Evolutionary conservation across 331 rosid genomes (phyloP).

Genomic region (Cydonia oblonga): DNA sequence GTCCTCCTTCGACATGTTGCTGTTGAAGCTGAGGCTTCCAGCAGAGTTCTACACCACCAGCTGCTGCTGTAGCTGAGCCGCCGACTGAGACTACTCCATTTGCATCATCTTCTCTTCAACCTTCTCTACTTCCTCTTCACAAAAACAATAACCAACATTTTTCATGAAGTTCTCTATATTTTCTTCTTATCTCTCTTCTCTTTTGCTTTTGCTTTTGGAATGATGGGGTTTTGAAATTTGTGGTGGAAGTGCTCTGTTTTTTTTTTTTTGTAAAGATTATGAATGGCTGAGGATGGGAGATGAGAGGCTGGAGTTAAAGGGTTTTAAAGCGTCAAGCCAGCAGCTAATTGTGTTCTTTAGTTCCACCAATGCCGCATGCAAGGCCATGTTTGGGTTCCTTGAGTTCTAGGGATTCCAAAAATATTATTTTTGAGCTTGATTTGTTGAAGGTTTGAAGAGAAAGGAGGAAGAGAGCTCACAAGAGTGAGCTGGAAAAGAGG

Average conservation of each 20-base stretch:
- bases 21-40: too few species aligned
- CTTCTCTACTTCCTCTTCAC: constrained; percentile 28
- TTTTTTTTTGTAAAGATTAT: constrained; percentile 15
- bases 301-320: constrained; percentile 2
- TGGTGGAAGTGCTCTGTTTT: constrained; percentile 20
- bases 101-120: constrained; percentile 38
- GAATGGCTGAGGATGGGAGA: constrained; percentile 9
- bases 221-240: constrained; percentile 21
- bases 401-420: too few species aligned
- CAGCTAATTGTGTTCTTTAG: constrained; percentile 4
- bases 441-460: too few species aligned
- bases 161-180: neutral
- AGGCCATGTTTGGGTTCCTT: too few species aligned
- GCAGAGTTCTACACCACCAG: too few species aligned
- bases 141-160: neutral
- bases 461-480: too few species aligned
- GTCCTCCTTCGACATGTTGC: too few species aligned
- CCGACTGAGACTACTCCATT: constrained; percentile 31
- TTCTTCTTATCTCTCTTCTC: neutral
- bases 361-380: too few species aligned
- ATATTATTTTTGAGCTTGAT: too few species aligned
- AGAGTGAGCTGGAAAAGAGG: too few species aligned
- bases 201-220: constrained; percentile 32
- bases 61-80: neutral
- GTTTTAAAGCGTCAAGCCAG: constrained; percentile 18